Base-by-base conservation (phyloP, 208 protist species). In the Angomonas ambiguus region DNA sequence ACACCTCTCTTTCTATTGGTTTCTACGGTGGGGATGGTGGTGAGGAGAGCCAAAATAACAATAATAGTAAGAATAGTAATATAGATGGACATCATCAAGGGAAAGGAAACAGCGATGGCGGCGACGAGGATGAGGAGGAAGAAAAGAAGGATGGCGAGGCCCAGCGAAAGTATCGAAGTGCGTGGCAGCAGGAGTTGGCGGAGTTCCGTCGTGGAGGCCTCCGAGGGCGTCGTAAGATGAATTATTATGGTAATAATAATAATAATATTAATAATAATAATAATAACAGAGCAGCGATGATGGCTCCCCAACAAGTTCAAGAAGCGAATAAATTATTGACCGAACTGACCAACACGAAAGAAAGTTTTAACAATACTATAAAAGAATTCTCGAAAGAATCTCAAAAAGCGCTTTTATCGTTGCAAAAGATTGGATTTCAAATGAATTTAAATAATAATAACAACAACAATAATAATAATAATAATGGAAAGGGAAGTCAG, bases 231-330 rank as follows among this genome's bases (percentile, higher is more conserved):
- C 11, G 34, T 62, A n/a, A 49, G 16, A 45, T n/a, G 11, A 45
- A 45, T 45, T n/a, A n/a, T 16, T 8, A 45, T 45, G 16, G 16
- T 45, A 45, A 45, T 45, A 45, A 45, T 45, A 45, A 45, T 45
- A 45, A 45, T 45, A n/a, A n/a, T n/a, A 45, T 45, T 8, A 45
- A 45, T 45, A 45, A 45, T 45, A 45, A 45, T 45, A 45, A 45
- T 74, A 32, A 62, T 87, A 0, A 63, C 61, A 1, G 60, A 51
- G 0, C 69, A 78, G 27, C 75, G 74, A 20, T 77, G 80, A 25
- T 70, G 72, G 32, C 48, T 85, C 34, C 70, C 59, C 57, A 41
- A 28, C 0, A 59, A 80, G 24, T 24, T 80, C 24, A 76, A 76
- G 57, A 79, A 85, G 38, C 20, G 11, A 22, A 59, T n/a, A 45